Percentiles rank a stretch among this genome's conserved stretches.
These are phyloP conservation scores for Claviceps sp. DNA, from an alignment of 2,329 filamentous ascomycete genomes.

Conservation along the genomic window DNA sequence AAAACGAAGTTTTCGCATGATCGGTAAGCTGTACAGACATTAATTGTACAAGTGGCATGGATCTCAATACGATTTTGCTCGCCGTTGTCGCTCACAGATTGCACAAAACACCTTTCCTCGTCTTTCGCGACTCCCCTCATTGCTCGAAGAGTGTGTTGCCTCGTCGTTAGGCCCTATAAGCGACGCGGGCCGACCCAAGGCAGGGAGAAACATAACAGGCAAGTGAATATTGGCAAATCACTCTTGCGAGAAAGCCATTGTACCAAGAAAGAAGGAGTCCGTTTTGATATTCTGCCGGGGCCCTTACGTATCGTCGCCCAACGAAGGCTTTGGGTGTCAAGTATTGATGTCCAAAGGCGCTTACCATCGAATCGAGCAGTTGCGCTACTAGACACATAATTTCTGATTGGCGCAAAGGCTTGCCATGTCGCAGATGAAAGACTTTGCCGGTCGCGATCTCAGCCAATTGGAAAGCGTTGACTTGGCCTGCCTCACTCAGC, in stretches of 20 bases:
- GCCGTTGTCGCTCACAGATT: neutral
- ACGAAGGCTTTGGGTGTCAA: constrained; percentile 8
- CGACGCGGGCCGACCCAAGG: too few species aligned
- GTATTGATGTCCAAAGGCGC: constrained; percentile 15
- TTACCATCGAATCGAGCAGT: constrained; percentile 9
- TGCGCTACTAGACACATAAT: neutral
- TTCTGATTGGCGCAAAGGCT: constrained; percentile 9
- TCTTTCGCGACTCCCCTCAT: neutral
- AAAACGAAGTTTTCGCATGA: neutral
- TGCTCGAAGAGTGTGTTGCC: too few species aligned
- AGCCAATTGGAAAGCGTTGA: neutral
- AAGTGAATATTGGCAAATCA: neutral
- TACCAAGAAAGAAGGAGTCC: neutral
- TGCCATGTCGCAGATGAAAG: constrained; percentile 6
- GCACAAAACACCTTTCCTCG: neutral
- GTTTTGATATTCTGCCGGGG: neutral
- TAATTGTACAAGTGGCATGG: neutral
- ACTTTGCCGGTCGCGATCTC: constrained; percentile 1
- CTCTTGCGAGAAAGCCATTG: neutral
- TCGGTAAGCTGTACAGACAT: neutral
- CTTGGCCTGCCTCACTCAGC: neutral
- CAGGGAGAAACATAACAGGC: too few species aligned
- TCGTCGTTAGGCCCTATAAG: too few species aligned
- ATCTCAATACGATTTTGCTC: neutral
- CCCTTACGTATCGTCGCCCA: constrained; percentile 10